Percentiles rank a stretch among this genome's conserved stretches.
phyloP scores from a whole-genome alignment of 441 rosid species.

The Theobroma grandiflorum region DNA sequence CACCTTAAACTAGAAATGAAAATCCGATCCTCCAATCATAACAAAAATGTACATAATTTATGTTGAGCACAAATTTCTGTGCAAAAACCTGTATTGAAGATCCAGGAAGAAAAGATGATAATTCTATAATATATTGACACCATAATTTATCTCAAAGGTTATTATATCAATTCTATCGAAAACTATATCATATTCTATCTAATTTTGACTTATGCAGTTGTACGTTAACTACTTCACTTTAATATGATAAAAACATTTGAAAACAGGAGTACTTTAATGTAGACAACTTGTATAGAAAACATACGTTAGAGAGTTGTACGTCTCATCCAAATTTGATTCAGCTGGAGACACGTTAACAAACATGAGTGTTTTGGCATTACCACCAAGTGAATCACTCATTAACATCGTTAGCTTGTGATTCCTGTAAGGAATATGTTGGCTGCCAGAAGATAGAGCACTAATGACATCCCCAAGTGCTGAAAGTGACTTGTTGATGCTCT shows the following conservation, averaged over 20 bases:
- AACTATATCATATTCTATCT: not conserved
- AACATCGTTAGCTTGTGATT: constrained; percentile 96
- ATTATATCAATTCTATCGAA: not conserved
- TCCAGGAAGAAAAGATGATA: not conserved
- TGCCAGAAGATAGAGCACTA: constrained; percentile 83
- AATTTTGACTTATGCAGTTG: not conserved
- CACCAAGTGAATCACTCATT: constrained; percentile 98
- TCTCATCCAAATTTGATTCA: constrained; percentile 92
- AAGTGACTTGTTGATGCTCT: constrained; percentile 93
- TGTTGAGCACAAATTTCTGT: not conserved
- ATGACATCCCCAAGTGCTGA: constrained; percentile 98
- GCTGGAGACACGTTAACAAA: constrained; percentile 94
- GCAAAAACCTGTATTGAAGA: not conserved
- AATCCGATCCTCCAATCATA: not conserved
- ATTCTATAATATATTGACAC: not conserved
- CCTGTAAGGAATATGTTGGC: constrained; percentile 92
- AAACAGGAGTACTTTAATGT: not conserved
- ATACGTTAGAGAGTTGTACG: constrained; percentile 86
- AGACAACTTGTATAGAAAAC: constrained; percentile 33
- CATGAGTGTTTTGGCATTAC: constrained; percentile 98
- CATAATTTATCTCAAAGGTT: not conserved
- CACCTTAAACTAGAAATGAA: not conserved
- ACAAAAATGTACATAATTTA: not conserved
- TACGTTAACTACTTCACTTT: not conserved
- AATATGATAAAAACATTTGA: not conserved